Evolutionary conservation across 2,329 filamentous ascomycete species (phyloP).

Genomic region (Xylariaceae sp.): DNA sequence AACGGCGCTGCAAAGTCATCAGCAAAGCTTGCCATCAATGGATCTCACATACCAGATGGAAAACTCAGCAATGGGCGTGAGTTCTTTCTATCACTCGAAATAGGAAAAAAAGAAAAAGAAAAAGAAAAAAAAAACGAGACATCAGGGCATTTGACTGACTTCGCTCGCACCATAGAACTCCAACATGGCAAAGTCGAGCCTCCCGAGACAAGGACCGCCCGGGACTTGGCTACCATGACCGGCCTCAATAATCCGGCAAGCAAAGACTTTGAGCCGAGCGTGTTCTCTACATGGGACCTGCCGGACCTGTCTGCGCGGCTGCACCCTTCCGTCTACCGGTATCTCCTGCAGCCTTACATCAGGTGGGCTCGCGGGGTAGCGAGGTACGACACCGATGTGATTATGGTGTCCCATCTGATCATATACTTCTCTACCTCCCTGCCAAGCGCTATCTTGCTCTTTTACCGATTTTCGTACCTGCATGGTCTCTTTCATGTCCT

Average conservation of each 20-base stretch:
- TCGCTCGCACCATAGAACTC: no score
- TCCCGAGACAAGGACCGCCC: slow-evolving; percentile 18
- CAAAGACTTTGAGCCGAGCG: slow-evolving; percentile 40
- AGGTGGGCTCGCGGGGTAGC: slow-evolving; percentile 22
- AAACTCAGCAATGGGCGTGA: background rate
- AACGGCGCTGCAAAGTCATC: background rate
- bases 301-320: slow-evolving; percentile 28
- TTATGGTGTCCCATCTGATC: slow-evolving; percentile 73
- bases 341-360: slow-evolving; percentile 21
- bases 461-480: slow-evolving; percentile 60
- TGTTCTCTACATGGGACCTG: slow-evolving; percentile 40
- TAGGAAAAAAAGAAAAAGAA: no score
- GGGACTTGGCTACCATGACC: slow-evolving; percentile 32
- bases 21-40: background rate
- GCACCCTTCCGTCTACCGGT: slow-evolving; percentile 20
- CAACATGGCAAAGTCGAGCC: no score
- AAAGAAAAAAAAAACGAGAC: no score
- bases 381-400: slow-evolving; percentile 51
- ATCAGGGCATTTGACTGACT: no score
- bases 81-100: no score
- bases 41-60: background rate
- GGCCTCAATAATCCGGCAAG: slow-evolving; percentile 37
- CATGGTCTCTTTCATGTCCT: slow-evolving; percentile 63
- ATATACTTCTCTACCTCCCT: slow-evolving; percentile 67
- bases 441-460: slow-evolving; percentile 61